Evolutionary conservation across 495 filamentous ascomycete species (phyloP), one percentile per base, ranked within the genome.

Genomic region (Neurospora sp.): DNA sequence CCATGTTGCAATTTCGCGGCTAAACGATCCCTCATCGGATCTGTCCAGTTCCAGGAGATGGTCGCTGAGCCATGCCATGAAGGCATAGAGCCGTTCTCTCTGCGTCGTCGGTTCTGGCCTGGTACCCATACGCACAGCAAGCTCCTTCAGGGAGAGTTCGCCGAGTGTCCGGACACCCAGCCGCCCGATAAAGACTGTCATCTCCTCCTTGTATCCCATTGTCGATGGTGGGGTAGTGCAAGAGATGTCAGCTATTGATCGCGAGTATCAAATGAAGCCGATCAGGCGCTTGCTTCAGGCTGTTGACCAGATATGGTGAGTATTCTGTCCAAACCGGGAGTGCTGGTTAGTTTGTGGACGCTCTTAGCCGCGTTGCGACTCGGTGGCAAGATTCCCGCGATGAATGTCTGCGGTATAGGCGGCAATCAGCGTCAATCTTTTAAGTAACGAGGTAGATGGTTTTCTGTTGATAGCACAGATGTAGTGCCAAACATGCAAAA

Each of bases 41-140:
- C 73, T 71, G 40, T 83, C 77, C 9, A 76, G 71, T 24, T 72
- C 74, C 8, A 70, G 43, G 34, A 83, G 79, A 17, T 78, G 78
- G 28, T 76, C 76, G 69, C 77, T 73, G 8, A 84, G 78, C 83
- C 83, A 84, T 73, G 42, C 69, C 71, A 81, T 73, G 59, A 79
- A 75, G 37, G 69, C 69, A 8, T 74, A 70, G 42, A 84, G 75
- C 28, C 15, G 11, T 66, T 7, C 19, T 66, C 54, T 66, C 54
- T 7, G 13, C 15, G 54, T 15, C 1, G 54, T 34, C 7, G 11
- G 28, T 3, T 66, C 3, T 31, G 54, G 6, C 5, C 37, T 40
- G 36, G 71, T 69, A 3, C 70, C 17, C 3, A 82, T 73, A 21
- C 48, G 75, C 4, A 66, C 34, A n/a, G 69, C 42, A 31, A 83